Conservation (phyloP, 345 rosid genomes). For the Litchi chinensis region DNA sequence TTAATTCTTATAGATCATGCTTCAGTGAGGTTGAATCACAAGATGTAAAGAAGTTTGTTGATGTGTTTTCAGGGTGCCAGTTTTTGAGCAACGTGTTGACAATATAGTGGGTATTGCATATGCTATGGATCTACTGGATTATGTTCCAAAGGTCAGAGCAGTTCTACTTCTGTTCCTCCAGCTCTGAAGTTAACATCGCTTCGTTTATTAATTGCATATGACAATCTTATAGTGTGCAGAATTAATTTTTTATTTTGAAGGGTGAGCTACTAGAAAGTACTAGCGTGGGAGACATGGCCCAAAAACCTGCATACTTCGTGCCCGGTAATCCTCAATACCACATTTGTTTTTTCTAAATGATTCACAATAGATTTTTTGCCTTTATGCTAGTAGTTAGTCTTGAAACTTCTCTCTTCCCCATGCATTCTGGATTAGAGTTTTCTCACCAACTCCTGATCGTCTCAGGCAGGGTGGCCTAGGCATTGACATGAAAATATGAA, state of each 20-base stretch:
- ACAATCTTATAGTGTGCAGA: constrained; percentile 48
- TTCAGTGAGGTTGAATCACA: constrained; percentile 8
- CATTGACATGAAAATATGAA: background rate
- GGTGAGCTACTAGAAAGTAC: constrained; percentile 89
- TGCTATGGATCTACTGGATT: constrained; percentile 97
- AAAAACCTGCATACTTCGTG: constrained; percentile 95
- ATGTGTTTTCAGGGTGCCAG: constrained; percentile 78
- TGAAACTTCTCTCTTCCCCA: background rate
- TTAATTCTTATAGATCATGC: constrained; percentile 10
- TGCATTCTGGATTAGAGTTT: background rate
- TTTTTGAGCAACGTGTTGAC: constrained; percentile 97
- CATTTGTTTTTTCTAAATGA: background rate
- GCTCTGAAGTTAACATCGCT: constrained; percentile 10
- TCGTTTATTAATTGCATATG: constrained; percentile 39
- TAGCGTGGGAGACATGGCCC: constrained; percentile 89
- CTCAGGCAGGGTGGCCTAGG: background rate
- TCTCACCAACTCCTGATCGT: background rate
- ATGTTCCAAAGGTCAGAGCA: constrained; percentile 77
- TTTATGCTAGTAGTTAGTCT: background rate
- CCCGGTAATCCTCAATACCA: constrained; percentile 63
- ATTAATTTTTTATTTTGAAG: constrained; percentile 76
- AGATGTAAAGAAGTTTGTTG: constrained; percentile 26
- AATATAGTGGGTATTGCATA: constrained; percentile 96
- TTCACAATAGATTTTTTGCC: background rate
- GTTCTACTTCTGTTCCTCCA: constrained; percentile 24